Evolutionary conservation across 2,329 filamentous ascomycete species (phyloP), one percentile per base, ranked within the genome.

Genomic region (Talaromyces piceae): DNA sequence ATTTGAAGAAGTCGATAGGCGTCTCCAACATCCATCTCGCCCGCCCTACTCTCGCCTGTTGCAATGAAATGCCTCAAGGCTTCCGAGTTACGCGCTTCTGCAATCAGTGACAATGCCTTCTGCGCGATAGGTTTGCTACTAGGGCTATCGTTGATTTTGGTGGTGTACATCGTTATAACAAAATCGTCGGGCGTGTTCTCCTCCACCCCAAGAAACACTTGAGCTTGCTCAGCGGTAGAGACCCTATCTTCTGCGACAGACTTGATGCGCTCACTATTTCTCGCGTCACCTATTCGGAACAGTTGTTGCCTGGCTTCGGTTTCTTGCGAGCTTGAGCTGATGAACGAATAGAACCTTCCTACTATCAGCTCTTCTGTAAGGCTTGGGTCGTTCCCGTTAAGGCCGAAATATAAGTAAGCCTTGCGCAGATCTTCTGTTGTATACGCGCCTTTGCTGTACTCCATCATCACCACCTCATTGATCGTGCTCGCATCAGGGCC

Each of bases 201-300:
- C 47, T 73, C 68, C 9, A 80, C 76, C 6, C 76, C 79, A 11
- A 87, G 71, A 68, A 78, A 87, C 11, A 77, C 69, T 27, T 85
- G 71, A 1, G 84, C 84, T 61, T 86, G 80, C 43, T 81, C 76
- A 50, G 80, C 77, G n/a, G 77, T 82, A 54, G 83, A 76, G 25
- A 84, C 73, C 12, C 75, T 74, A 59, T 79, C 77, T 58, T 79
- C 75, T 4, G 83, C 80, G 41, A 79, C 77, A 45, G 75, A 73
- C 56, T 77, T 73, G 48, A 88, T 80, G 39, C 69, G 71, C 41
- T 78, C 71, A 61, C 83, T 87, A 20, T 71, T 66, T 46, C 81
- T 74, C 31, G 76, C 72, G 27, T 76, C 70, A 1, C 81, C 84
- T 57, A 88, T 83, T 45, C 79, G 77, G 54, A 74, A 74, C 39